Conservation (phyloP, 2,329 filamentous ascomycete genomes). For the Fusarium sacchari region DNA sequence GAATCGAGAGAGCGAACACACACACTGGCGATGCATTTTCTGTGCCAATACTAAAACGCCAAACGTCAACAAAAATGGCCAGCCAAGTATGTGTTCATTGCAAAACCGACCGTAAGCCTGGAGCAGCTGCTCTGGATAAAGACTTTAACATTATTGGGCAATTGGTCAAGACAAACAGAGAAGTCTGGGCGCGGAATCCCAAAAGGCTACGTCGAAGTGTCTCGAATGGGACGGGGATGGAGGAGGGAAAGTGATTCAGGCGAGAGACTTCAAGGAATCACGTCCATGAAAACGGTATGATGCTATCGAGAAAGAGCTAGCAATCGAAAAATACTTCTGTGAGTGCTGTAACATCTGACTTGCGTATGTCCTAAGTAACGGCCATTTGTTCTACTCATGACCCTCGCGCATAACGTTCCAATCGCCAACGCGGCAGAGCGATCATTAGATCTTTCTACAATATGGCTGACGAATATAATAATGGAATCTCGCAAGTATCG, state of each 20-base stretch:
- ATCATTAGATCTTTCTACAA: fast-evolving
- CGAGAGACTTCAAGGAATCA: background rate
- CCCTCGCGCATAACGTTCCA: too few species aligned
- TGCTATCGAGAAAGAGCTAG: fast-evolving
- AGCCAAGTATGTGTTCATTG: background rate
- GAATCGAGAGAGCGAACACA: background rate
- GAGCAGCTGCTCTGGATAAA: background rate
- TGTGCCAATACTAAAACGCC: background rate
- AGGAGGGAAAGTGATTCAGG: background rate
- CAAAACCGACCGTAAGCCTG: too few species aligned
- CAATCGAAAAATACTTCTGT: fast-evolving
- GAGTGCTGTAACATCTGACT: fast-evolving
- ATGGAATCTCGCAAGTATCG: fast-evolving
- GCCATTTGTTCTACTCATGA: background rate
- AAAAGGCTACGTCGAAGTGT: background rate
- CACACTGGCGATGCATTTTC: background rate
- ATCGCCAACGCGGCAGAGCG: background rate
- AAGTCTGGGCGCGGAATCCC: background rate
- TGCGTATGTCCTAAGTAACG: fast-evolving
- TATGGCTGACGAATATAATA: fast-evolving
- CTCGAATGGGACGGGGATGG: too few species aligned
- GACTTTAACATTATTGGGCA: background rate
- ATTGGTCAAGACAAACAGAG: too few species aligned
- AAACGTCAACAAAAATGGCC: background rate
- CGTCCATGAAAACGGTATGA: fast-evolving